Evolutionary conservation across 495 filamentous ascomycete species (phyloP), one percentile per base, ranked within the genome.

Genomic region (Annulohypoxylon maeteangense): DNA sequence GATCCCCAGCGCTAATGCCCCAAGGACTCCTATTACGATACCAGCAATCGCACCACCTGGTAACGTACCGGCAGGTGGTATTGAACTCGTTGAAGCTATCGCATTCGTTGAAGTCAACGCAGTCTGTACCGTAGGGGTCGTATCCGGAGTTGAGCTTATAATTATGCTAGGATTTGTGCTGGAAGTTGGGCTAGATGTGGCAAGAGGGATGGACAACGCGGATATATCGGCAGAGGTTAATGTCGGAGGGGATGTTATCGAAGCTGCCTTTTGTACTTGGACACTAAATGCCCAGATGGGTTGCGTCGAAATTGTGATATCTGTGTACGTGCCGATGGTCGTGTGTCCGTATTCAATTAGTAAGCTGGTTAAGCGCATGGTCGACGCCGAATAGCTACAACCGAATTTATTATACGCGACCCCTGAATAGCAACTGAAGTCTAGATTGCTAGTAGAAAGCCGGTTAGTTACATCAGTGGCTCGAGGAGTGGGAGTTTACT

Each of bases 1-100:
- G 18, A 51, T 44, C 3, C 58, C 67, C 2, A 69, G 31, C 1
- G 34, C n/a, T 38, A 69, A 8, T 10, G 67, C 67, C 4, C 29
- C 51, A 11, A 69, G 3, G 23, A 69, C 16, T n/a, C 67, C 67
- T 18, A 57, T 29, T 23, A 44, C 25, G 7, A 69, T 69, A 6
- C 67, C 67, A 11, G 29, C 67, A n/a, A 69, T 53, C 16, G 59
- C 40, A 18, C 59, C 42, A 2, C 31, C 8, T 7, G 38, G 7
- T 14, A 69, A 6, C 11, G 53, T 3, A 16, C 29, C 29, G 14
- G 22, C 16, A 6, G 16, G 31, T 12, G 53, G 6, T 11, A n/a
- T 2, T 29, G 38, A 8, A 20, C 14, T 40, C 7, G 58, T n/a
- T 32, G 66, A 53, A 18, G 18, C 31, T 32, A n/a, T n/a, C n/a